A percentile compares a stretch with the other conserved stretches of the same genome.
Evolutionary conservation across 805 yeast genomes (phyloP).

Genomic region (Saturnispora galanensis): DNA sequence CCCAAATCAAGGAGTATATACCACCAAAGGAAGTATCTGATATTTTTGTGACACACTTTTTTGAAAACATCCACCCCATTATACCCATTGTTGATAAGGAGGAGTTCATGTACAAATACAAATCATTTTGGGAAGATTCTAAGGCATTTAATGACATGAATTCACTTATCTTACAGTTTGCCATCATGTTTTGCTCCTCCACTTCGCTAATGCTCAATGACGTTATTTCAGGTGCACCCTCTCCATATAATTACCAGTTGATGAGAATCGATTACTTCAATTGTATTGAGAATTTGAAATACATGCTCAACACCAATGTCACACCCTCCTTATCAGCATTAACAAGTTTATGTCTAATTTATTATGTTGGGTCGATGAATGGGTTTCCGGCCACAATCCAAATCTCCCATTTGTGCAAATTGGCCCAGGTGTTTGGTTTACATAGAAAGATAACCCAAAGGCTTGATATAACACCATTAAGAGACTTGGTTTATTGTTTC

Average conservation of each 20-base stretch:
- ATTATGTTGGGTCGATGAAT: conserved; percentile 17
- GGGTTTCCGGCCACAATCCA: conserved; percentile 14
- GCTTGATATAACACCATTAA: conserved; percentile 9
- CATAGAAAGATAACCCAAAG: conserved; percentile 13
- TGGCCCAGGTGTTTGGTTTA: conserved; percentile 15
- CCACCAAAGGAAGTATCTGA: conserved; percentile 13
- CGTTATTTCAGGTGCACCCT: background rate
- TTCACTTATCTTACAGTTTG: conserved; percentile 12
- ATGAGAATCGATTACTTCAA: conserved; percentile 13
- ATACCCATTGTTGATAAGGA: conserved; percentile 17
- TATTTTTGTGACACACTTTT: conserved; percentile 14
- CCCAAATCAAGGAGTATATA: conserved; percentile 8
- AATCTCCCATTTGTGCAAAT: conserved; percentile 12
- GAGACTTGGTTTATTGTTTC: conserved; percentile 17
- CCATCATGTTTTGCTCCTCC: conserved; percentile 17
- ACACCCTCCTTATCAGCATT: conserved; percentile 17
- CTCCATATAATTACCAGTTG: conserved; percentile 4
- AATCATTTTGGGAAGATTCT: conserved; percentile 11
- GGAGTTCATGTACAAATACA: conserved; percentile 15
- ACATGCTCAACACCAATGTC: conserved; percentile 11
- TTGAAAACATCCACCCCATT: conserved; percentile 15
- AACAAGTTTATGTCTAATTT: conserved; percentile 13
- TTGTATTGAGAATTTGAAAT: conserved; percentile 16
- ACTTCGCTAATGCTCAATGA: conserved; percentile 10
- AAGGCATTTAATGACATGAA: conserved; percentile 10